Evolutionary conservation across 805 yeast genomes (phyloP).

Genomic region (Tetrapisispora phaffii): DNA sequence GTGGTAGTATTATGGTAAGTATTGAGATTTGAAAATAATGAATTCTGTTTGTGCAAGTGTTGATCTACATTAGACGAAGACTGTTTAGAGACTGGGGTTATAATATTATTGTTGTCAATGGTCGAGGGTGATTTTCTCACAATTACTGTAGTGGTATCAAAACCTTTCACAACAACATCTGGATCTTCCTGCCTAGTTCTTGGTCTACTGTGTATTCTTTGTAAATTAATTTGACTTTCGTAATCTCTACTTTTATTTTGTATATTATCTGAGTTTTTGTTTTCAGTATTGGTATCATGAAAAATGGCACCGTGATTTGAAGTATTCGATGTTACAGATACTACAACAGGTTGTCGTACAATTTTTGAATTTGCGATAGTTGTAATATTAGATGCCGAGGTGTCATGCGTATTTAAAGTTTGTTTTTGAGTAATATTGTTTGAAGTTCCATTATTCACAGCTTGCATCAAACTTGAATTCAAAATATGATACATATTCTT

Average conservation of each 20-base stretch:
- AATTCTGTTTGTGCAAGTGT: slow-evolving; percentile 1
- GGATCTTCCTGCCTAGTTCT: slow-evolving; percentile 1
- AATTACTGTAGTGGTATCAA: slow-evolving; percentile 17
- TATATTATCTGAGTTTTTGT: background rate
- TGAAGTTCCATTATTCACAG: background rate
- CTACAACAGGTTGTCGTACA: background rate
- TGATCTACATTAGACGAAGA: background rate
- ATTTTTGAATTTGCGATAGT: background rate
- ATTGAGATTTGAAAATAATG: slow-evolving; percentile 8
- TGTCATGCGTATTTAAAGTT: background rate
- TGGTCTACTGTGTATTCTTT: slow-evolving; percentile 8
- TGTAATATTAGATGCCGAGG: background rate
- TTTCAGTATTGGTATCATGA: background rate
- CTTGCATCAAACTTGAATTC: background rate
- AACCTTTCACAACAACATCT: slow-evolving; percentile 17
- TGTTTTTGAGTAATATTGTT: background rate
- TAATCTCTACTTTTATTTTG: background rate
- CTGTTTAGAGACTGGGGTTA: background rate
- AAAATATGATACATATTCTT: slow-evolving; percentile 25
- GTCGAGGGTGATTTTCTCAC: slow-evolving; percentile 6
- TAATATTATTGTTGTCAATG: background rate
- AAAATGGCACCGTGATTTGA: background rate
- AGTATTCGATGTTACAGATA: background rate
- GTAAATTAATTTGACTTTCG: background rate
- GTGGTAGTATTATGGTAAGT: background rate